Conservation (phyloP, 78 protist species). For the Protostelium mycophagum region DNA sequence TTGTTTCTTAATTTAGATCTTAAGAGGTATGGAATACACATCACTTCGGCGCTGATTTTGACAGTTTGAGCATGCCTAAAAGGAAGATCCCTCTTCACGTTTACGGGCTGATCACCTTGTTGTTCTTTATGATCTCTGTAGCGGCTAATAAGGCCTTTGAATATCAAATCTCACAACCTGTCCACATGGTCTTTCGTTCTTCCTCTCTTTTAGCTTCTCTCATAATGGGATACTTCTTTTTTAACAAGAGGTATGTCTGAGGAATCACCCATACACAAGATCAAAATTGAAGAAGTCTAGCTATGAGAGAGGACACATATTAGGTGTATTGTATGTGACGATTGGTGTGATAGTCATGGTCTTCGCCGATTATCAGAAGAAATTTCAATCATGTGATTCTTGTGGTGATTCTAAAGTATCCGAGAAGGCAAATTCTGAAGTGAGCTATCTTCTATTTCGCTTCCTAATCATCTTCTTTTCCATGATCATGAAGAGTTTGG, state of each 20-base stretch:
- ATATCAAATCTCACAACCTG: slow-evolving; percentile 42
- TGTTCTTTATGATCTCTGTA: slow-evolving; percentile 34
- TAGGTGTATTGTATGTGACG: neutral
- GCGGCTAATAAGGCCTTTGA: slow-evolving; percentile 41
- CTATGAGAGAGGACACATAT: neutral
- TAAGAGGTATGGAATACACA: neutral
- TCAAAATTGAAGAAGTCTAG: no score
- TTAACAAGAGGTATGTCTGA: neutral
- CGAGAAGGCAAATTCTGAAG: no score
- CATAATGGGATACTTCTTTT: slow-evolving; percentile 19
- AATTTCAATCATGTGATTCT: neutral
- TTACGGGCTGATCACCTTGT: slow-evolving; percentile 38
- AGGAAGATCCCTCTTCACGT: slow-evolving; percentile 36
- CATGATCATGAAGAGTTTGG: no score
- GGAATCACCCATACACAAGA: neutral
- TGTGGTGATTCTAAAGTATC: neutral
- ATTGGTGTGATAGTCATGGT: neutral
- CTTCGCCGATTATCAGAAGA: neutral
- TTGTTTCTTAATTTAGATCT: slow-evolving; percentile 20
- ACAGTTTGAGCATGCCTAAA: slow-evolving; percentile 13
- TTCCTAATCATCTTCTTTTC: no score
- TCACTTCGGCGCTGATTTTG: neutral
- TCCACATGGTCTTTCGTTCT: slow-evolving; percentile 62
- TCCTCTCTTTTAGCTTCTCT: slow-evolving; percentile 41
- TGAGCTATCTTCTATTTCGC: no score